Base-by-base conservation (phyloP, 306 rosid species). In the Acacia melanoxylon region DNA sequence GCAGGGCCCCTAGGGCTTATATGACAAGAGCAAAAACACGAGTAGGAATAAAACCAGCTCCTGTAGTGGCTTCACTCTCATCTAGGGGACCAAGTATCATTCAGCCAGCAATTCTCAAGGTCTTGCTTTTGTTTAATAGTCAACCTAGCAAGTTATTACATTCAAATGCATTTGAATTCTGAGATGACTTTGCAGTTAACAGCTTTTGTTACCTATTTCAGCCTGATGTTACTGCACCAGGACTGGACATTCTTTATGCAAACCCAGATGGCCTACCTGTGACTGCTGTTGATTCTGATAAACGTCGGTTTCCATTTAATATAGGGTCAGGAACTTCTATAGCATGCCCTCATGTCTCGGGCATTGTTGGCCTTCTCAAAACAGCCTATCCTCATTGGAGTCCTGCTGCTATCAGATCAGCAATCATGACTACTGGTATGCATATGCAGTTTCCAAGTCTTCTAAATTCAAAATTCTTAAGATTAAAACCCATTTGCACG, bases 151-250 rank as follows among this genome's bases (percentile, higher is more conserved):
- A 44, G 16, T n/a, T 25, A 10, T 70, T 31, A 62, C 41, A 68
- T 48, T 48, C 41, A 62, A 29, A 4, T 41, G 41, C 67, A 62
- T 62, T 73, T 40, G 24, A 15, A 59, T 59, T 33, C 27, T 9
- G 15, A 25, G 59, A 29, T 15, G 8, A 14, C 17, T 25, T 52
- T 69, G 15, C 42, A 61, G 41, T 49, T 52, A 2, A 35, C 61
- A 40, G 0, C 7, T 46, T 46, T 77, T 67, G 16, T 51, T 68
- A 63, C 72, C 33, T 72, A 74, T 82, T 84, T 71, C 88, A 91
- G 92, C 92, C 92, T 52, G 94, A 92, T 75, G 58, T 92, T 25
- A 85, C 72, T 48, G 93, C 92, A 58, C 94, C 97, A 12, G 91
- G 94, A 11, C 82, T 85, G 84, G 85, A 80, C 69, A 89, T 92